phyloP scores from a whole-genome alignment of 1,139 yeast species.

The Lodderomyces metapsilosis region DNA sequence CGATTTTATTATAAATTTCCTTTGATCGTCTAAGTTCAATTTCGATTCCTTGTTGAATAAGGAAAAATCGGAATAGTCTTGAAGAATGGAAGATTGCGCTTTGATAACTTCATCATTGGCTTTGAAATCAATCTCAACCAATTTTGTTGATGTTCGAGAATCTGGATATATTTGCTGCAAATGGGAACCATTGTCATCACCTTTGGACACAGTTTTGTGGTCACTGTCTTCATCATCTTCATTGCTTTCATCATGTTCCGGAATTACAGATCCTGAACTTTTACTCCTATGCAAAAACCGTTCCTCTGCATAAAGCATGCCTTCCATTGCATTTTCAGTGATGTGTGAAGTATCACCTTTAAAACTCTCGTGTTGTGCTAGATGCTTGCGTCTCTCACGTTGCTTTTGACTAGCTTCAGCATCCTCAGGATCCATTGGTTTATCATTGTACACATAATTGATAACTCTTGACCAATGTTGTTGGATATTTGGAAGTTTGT shows the following conservation, averaged over 20 bases:
- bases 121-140: constrained; percentile 22
- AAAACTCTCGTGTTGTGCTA: constrained; percentile 36
- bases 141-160: constrained; percentile 1
- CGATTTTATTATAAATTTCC: constrained; percentile 44
- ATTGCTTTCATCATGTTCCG: constrained; percentile 7
- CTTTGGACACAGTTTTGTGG: not conserved
- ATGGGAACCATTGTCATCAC: constrained; percentile 11
- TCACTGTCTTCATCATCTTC: constrained; percentile 3
- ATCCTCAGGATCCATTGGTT: constrained; percentile 33
- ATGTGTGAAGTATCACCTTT: constrained; percentile 44
- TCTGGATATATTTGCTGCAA: constrained; percentile 3
- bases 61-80: constrained; percentile 25
- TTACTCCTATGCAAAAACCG: constrained; percentile 21
- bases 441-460: constrained; percentile 32
- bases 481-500: constrained; percentile 22
- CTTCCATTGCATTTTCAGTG: constrained; percentile 38
- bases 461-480: constrained; percentile 37
- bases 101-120: constrained; percentile 27
- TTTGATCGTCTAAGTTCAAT: constrained; percentile 42
- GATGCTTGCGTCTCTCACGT: constrained; percentile 27
- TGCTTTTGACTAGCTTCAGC: constrained; percentile 31
- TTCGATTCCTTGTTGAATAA: constrained; percentile 24
- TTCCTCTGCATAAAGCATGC: constrained; percentile 40
- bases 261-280: constrained; percentile 9
- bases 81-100: constrained; percentile 19